Evolutionary conservation across 2,329 filamentous ascomycete species (phyloP).

Genomic region (Nemania diffusa): DNA sequence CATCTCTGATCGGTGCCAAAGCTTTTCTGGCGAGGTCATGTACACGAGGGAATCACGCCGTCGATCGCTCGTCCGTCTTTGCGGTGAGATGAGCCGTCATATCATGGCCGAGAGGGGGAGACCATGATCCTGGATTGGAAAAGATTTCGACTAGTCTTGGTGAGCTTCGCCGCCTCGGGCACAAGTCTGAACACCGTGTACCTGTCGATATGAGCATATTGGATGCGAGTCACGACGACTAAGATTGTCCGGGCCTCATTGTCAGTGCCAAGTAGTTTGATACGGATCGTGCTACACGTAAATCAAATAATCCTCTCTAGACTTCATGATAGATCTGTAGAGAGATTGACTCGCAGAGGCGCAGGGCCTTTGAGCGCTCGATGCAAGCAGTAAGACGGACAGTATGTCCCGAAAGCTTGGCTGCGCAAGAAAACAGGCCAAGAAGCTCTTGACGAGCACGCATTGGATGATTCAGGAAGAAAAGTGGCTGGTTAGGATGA

Average conservation of each 20-base stretch:
- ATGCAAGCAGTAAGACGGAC: slow-evolving; percentile 38
- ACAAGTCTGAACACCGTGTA: slow-evolving; percentile 8
- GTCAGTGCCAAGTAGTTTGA: slow-evolving; percentile 22
- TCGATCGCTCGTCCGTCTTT: neutral
- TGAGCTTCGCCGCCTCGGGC: slow-evolving; percentile 1
- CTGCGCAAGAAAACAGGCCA: slow-evolving; percentile 32
- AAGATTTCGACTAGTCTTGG: slow-evolving; percentile 7
- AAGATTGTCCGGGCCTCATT: slow-evolving; percentile 1
- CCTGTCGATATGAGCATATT: slow-evolving; percentile 14
- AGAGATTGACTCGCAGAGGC: slow-evolving; percentile 15
- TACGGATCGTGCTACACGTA: slow-evolving; percentile 25
- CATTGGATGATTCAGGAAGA: slow-evolving; percentile 21
- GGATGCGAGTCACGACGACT: slow-evolving; percentile 16
- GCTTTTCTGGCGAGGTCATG: neutral
- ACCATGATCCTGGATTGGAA: slow-evolving; percentile 1
- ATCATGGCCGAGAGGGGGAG: slow-evolving; percentile 5
- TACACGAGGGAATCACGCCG: neutral
- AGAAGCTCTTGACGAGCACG: slow-evolving; percentile 27
- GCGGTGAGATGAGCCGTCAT: slow-evolving; percentile 8
- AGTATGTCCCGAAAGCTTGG: slow-evolving; percentile 37
- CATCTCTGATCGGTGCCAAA: slow-evolving; percentile 4
- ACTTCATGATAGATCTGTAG: slow-evolving; percentile 16
- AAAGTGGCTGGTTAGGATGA: slow-evolving; percentile 33
- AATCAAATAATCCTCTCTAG: slow-evolving; percentile 28
- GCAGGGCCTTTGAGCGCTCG: slow-evolving; percentile 20